These are phyloP conservation scores for Dimocarpus longan DNA, from an alignment of 345 rosid species.

Conservation along the genomic window DNA sequence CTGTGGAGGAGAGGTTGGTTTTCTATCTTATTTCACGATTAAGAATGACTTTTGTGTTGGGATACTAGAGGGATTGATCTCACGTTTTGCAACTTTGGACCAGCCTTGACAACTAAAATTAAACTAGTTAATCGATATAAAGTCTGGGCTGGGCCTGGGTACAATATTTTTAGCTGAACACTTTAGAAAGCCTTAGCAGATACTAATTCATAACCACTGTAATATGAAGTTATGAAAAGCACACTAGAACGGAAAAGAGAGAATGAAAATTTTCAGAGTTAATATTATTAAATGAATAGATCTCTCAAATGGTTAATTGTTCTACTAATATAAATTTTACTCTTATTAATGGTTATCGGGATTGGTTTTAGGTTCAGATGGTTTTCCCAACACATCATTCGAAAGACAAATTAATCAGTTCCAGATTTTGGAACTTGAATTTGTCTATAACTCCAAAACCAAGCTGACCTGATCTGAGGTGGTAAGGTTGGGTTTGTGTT, in stretches of 20 bases:
- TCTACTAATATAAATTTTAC: not conserved
- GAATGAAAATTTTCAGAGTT: not conserved
- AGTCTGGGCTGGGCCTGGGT: not conserved
- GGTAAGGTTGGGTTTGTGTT: not conserved
- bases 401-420: not conserved
- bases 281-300: not conserved
- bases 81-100: not conserved
- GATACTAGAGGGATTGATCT: not conserved
- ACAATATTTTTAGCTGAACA: not conserved
- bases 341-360: not conserved
- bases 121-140: not conserved
- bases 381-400: not conserved
- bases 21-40: not conserved
- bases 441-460: not conserved
- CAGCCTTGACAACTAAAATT: not conserved
- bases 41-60: not conserved
- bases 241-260: not conserved
- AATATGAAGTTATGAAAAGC: not conserved
- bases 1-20: slow-evolving; percentile 85
- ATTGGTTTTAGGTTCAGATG: not conserved
- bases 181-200: not conserved
- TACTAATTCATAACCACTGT: not conserved
- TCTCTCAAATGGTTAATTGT: not conserved
- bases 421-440: not conserved
- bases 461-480: not conserved